Conservation (phyloP, 108 stramenopile genomes). For the Skeletonema costatum region DNA sequence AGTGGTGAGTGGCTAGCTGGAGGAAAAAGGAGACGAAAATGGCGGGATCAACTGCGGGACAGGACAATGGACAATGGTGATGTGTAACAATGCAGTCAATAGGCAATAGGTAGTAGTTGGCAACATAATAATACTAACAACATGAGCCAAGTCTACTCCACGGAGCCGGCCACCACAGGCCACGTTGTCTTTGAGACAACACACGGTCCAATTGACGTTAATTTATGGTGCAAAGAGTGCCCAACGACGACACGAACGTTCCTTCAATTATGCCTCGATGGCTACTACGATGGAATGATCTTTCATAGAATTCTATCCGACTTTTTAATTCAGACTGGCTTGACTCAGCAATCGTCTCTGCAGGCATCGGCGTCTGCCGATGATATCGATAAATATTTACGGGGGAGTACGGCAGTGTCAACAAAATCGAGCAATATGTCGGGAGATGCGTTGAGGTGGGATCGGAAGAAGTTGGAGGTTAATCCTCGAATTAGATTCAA, state of each 20-base stretch:
- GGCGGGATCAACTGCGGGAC: too few species aligned
- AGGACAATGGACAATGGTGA: too few species aligned
- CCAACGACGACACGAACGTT: constrained; percentile 89
- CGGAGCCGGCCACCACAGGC: constrained; percentile 89
- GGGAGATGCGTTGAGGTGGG: constrained; percentile 44
- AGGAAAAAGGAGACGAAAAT: too few species aligned
- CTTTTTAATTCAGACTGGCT: constrained; percentile 93
- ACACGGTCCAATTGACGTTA: constrained; percentile 89
- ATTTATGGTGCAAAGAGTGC: constrained; percentile 92
- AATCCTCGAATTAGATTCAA: constrained; percentile 90
- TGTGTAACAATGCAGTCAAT: too few species aligned
- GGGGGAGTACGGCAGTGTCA: constrained; percentile 16
- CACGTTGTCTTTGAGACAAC: constrained; percentile 92
- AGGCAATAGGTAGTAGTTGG: too few species aligned
- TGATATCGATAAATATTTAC: constrained; percentile 50
- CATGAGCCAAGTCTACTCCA: constrained; percentile 94
- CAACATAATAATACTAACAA: background rate
- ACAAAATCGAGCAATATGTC: background rate
- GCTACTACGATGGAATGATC: constrained; percentile 74
- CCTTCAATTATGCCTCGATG: constrained; percentile 91
- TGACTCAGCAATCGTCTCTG: constrained; percentile 27
- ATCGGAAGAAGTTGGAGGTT: constrained; percentile 79
- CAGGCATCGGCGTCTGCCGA: constrained; percentile 26
- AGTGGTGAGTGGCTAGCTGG: too few species aligned
- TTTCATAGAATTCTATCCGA: constrained; percentile 88